Evolutionary conservation across 306 rosid species (phyloP).

Genomic region (Quercus suber): DNA sequence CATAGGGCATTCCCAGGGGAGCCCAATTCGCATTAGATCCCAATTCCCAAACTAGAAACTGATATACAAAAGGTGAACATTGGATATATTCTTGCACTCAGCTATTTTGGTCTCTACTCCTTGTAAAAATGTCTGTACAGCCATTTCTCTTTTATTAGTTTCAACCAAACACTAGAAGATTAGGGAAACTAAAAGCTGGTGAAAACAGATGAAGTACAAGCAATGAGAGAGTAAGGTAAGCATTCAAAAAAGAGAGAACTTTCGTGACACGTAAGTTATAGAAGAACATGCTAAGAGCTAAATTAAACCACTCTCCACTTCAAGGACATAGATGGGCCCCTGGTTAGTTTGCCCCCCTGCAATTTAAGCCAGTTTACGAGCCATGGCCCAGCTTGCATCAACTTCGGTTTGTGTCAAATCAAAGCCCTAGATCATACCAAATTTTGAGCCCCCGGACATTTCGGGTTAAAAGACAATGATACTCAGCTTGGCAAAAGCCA

Average conservation of each 20-base stretch:
- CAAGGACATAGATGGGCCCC: slow-evolving; percentile 7
- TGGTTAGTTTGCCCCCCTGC: background rate
- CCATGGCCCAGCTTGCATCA: slow-evolving; percentile 18
- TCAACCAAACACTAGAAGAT: background rate
- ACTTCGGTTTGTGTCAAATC: slow-evolving; percentile 19
- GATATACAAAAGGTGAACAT: too few species aligned
- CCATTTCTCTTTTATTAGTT: background rate
- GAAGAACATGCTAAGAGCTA: background rate
- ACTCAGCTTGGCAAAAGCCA: slow-evolving; percentile 2
- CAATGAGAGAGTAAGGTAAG: background rate
- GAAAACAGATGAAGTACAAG: background rate
- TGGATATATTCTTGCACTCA: too few species aligned
- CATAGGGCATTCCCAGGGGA: too few species aligned
- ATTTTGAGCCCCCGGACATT: background rate
- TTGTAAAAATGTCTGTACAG: too few species aligned
- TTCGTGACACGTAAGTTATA: background rate
- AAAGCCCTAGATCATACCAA: background rate
- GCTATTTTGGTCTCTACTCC: too few species aligned
- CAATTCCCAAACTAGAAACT: too few species aligned
- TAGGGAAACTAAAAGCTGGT: background rate
- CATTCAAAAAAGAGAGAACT: background rate
- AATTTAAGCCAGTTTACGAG: background rate
- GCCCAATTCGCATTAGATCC: too few species aligned
- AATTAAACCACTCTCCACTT: background rate
- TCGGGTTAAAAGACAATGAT: background rate